Conservation (phyloP, 805 yeast species). For the Cyberlindnera nakhonratchasimensis region DNA sequence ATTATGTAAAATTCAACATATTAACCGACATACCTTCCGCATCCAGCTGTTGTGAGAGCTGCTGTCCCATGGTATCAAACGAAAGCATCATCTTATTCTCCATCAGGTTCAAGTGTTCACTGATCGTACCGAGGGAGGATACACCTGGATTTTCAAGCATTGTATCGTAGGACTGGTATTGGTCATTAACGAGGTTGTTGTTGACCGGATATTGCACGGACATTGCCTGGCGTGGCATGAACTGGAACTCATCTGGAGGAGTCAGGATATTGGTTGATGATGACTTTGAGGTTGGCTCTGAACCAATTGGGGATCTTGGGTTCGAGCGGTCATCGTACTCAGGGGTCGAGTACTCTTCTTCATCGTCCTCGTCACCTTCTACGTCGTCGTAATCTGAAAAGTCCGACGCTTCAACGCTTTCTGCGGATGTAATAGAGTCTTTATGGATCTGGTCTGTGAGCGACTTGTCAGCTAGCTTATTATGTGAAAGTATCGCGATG, state of each 20-base stretch:
- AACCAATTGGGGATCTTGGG: conserved; percentile 5
- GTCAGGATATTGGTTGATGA: conserved; percentile 7
- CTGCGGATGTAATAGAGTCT: not conserved
- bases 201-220: conserved; percentile 28
- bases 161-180: not conserved
- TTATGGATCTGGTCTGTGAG: not conserved
- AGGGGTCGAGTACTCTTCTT: conserved; percentile 1
- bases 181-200: not conserved
- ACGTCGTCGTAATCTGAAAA: conserved; percentile 8
- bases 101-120: conserved; percentile 8
- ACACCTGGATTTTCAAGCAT: not conserved
- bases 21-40: not conserved
- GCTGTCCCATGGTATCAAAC: conserved; percentile 5
- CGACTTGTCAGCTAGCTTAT: conserved; percentile 9
- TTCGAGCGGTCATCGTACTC: conserved; percentile 3
- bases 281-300: not conserved
- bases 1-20: not conserved
- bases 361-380: conserved; percentile 10
- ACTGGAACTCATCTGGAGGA: conserved; percentile 15
- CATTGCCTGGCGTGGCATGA: conserved; percentile 29
- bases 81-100: conserved; percentile 11
- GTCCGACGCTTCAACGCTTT: not conserved
- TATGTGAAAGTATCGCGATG: conserved; percentile 11
- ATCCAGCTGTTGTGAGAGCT: conserved; percentile 2
- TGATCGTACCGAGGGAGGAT: not conserved